These are phyloP conservation scores for Microglena sp. DNA, from an alignment of 139 green algal genomes.

Conservation along the genomic window DNA sequence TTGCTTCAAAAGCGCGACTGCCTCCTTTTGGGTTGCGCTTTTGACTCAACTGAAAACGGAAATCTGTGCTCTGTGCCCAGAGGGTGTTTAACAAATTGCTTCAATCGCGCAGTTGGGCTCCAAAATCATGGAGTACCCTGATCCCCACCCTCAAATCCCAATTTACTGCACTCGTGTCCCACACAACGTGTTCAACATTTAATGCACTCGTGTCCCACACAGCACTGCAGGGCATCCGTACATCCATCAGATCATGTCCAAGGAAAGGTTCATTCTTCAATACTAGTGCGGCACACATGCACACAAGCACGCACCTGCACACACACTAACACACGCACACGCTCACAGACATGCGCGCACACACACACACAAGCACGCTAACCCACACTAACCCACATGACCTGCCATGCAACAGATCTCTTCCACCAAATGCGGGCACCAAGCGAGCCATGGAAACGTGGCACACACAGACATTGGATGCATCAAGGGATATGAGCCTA, in stretches of 20 bases:
- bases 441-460: slow-evolving; percentile 19
- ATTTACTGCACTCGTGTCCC: background rate
- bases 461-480: no score
- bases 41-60: no score
- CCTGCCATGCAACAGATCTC: background rate
- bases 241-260: background rate
- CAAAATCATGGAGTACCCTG: background rate
- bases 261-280: no score
- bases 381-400: background rate
- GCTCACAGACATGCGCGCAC: background rate
- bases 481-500: no score
- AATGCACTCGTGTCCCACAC: background rate
- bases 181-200: background rate
- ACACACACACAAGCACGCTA: background rate
- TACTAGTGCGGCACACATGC: background rate
- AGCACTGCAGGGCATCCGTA: background rate
- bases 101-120: no score
- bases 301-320: background rate
- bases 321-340: background rate
- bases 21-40: no score
- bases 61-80: no score
- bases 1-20: no score
- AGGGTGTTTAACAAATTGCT: no score
- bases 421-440: slow-evolving; percentile 32
- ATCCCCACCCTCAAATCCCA: background rate